phyloP scores from a whole-genome alignment of 257 asterid species.

The Solanum pinnatisectum region DNA sequence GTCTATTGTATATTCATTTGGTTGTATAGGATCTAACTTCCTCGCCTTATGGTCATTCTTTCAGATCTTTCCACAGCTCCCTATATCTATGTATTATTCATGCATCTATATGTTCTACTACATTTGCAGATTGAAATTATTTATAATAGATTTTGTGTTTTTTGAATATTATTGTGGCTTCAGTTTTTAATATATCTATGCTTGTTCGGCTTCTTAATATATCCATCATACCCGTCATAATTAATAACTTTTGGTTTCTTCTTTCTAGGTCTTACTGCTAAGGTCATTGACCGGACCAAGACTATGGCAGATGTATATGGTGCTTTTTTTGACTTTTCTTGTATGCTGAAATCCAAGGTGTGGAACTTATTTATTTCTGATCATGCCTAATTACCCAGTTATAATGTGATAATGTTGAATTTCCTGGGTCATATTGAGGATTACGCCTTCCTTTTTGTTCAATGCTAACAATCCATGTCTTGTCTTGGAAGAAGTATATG shows the following conservation, averaged over 20 bases:
- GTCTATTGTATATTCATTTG: neutral
- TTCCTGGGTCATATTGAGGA: neutral
- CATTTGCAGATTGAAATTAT: neutral
- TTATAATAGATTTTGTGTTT: neutral
- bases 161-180: neutral
- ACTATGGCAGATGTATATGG: constrained; percentile 86
- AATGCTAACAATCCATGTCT: neutral
- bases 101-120: neutral
- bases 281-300: constrained; percentile 64
- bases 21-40: neutral
- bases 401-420: neutral
- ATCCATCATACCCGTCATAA: neutral
- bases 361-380: constrained; percentile 5
- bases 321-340: constrained; percentile 82
- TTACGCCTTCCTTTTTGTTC: neutral
- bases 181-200: neutral
- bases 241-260: constrained; percentile 3
- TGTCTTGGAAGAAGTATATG: neutral
- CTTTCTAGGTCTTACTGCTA: constrained; percentile 82
- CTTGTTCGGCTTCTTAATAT: neutral
- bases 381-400: neutral
- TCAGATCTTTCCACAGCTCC: neutral
- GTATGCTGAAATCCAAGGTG: constrained; percentile 87
- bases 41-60: neutral
- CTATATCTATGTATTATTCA: neutral